phyloP scores from a whole-genome alignment of 2,329 filamentous ascomycete species.

The Coleophoma eucalyptorum region DNA sequence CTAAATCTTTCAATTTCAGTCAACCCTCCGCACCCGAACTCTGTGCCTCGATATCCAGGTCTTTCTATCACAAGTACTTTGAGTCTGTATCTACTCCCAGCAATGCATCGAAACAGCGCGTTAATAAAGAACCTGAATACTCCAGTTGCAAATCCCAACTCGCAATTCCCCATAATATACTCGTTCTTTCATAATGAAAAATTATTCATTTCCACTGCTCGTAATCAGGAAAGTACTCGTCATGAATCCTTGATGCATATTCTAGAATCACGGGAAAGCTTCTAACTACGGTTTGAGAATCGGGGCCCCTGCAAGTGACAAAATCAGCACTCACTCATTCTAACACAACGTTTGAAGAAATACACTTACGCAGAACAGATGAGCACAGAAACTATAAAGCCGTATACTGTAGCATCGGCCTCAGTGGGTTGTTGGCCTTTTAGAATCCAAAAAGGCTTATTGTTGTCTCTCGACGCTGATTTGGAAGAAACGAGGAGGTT shows the following conservation, averaged over 20 bases:
- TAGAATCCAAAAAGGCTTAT: constrained; percentile 54
- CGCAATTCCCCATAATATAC: no score
- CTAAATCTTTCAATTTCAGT: no score
- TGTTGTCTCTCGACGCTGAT: constrained; percentile 18
- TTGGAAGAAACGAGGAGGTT: constrained; percentile 35
- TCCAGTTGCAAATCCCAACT: no score
- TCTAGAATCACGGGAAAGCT: constrained; percentile 45
- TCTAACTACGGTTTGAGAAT: constrained; percentile 39
- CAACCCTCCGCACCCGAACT: no score
- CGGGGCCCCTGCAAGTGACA: constrained; percentile 36
- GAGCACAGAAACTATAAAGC: constrained; percentile 50
- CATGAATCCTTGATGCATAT: constrained; percentile 53
- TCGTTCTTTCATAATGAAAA: no score
- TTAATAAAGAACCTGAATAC: no score
- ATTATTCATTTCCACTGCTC: constrained; percentile 27
- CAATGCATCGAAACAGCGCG: no score
- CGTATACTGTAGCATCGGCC: constrained; percentile 53
- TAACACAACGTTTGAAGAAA: constrained; percentile 24
- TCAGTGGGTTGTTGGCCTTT: constrained; percentile 51
- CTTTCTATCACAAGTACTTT: no score
- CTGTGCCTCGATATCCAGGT: no score
- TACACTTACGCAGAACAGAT: constrained; percentile 43
- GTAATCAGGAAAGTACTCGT: constrained; percentile 55
- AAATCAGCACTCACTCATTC: not conserved
- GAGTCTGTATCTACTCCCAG: no score